Conservation (phyloP, 2,329 filamentous ascomycete species). For the Colletotrichum truncatum region DNA sequence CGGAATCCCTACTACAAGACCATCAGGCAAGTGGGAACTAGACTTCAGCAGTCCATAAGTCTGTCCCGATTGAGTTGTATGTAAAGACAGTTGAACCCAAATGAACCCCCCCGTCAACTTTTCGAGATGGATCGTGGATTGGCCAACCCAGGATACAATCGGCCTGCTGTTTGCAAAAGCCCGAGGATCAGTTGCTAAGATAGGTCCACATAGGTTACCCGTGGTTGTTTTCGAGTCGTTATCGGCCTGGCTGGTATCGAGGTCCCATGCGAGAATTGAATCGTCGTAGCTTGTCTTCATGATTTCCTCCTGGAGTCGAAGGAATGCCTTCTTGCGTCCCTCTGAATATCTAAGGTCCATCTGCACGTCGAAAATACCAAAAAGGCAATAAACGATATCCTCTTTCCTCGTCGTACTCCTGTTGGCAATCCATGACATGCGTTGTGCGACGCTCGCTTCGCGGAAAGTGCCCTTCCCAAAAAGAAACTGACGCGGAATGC, state of each 20-base stretch:
- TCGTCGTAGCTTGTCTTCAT: constrained; percentile 29
- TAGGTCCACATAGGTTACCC: background rate
- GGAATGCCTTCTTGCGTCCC: constrained; percentile 25
- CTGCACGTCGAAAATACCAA: constrained; percentile 31
- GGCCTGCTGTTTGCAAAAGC: background rate
- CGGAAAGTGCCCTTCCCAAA: constrained; percentile 8
- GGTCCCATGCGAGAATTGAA: constrained; percentile 33
- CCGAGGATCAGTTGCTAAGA: background rate
- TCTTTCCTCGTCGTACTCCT: constrained; percentile 28
- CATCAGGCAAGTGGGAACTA: background rate
- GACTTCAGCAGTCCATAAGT: background rate
- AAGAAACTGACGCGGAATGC: constrained; percentile 33
- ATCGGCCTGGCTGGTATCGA: too few species aligned
- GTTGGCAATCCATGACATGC: constrained; percentile 34
- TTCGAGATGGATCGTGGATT: too few species aligned
- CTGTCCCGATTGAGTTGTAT: background rate
- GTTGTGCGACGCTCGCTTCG: constrained; percentile 32
- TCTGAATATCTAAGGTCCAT: constrained; percentile 34
- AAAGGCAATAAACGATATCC: constrained; percentile 34
- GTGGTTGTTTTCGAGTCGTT: background rate
- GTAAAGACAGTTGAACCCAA: background rate
- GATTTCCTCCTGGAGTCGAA: constrained; percentile 31
- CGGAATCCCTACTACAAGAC: background rate
- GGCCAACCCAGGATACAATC: background rate
- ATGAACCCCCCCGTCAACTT: background rate